These are phyloP conservation scores for Glarea lozoyensis DNA, from an alignment of 495 filamentous ascomycete genomes.

Conservation along the genomic window DNA sequence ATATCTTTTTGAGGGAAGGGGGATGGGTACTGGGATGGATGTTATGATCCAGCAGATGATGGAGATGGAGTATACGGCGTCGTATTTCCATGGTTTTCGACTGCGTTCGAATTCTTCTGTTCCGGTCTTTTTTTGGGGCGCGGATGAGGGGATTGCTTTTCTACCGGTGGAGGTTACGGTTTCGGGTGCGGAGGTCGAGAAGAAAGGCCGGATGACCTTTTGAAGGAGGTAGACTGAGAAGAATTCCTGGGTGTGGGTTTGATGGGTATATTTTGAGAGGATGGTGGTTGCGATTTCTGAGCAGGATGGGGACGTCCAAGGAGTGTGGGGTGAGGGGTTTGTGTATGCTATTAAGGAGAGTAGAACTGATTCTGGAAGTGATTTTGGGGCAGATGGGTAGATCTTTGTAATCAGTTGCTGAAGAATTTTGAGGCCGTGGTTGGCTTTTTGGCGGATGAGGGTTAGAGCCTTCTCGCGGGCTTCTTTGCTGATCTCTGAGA, in stretches of 20 bases:
- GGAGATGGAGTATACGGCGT: constrained; percentile 49
- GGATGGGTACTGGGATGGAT: constrained; percentile 32
- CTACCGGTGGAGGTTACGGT: constrained; percentile 54
- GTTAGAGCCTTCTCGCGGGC: background rate
- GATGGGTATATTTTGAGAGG: constrained; percentile 30
- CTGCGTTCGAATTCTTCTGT: constrained; percentile 37
- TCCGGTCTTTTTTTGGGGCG: constrained; percentile 29
- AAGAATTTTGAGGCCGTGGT: constrained; percentile 6
- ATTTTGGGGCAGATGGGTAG: background rate
- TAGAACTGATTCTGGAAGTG: constrained; percentile 14
- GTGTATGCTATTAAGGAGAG: constrained; percentile 37
- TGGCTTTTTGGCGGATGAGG: constrained; percentile 6
- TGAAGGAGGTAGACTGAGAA: constrained; percentile 48
- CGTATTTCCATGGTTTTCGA: constrained; percentile 67
- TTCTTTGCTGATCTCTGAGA: constrained; percentile 1
- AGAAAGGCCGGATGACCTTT: constrained; percentile 54
- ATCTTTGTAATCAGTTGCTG: constrained; percentile 23
- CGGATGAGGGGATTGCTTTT: constrained; percentile 42
- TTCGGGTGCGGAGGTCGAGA: constrained; percentile 53
- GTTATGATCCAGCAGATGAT: constrained; percentile 58
- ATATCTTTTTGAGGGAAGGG: constrained; percentile 1
- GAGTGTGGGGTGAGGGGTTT: constrained; percentile 35
- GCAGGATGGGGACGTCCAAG: constrained; percentile 41
- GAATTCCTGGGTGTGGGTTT: constrained; percentile 18
- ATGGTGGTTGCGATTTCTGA: constrained; percentile 27